Conservation (phyloP, 495 filamentous ascomycete genomes). For the Lindgomyces ingoldianus region DNA sequence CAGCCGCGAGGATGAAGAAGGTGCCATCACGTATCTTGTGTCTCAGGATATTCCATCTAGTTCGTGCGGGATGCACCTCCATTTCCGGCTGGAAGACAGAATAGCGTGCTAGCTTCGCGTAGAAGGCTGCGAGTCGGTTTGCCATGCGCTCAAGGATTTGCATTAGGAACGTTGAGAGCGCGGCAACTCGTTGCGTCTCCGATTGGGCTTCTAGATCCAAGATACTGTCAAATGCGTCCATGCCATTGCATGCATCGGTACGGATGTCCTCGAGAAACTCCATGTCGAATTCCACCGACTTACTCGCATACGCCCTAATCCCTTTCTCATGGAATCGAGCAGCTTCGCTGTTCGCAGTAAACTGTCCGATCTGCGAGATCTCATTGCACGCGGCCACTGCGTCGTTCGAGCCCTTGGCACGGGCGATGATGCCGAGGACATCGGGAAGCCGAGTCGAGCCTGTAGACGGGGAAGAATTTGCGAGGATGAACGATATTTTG, state of each 20-base stretch:
- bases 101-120: slow-evolving; percentile 48
- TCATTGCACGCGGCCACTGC: slow-evolving; percentile 50
- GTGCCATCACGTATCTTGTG: slow-evolving; percentile 49
- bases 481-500: slow-evolving; percentile 52
- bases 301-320: slow-evolving; percentile 51
- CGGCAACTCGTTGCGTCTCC: slow-evolving; percentile 33
- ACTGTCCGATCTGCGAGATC: slow-evolving; percentile 51
- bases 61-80: slow-evolving; percentile 51
- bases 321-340: slow-evolving; percentile 51
- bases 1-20: slow-evolving; percentile 50
- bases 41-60: slow-evolving; percentile 51
- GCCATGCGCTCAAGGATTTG: slow-evolving; percentile 54
- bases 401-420: slow-evolving; percentile 50
- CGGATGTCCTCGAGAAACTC: slow-evolving; percentile 53
- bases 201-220: slow-evolving; percentile 33
- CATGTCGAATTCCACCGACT: slow-evolving; percentile 51
- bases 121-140: slow-evolving; percentile 51
- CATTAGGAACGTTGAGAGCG: slow-evolving; percentile 50
- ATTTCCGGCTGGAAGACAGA: slow-evolving; percentile 51
- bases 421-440: slow-evolving; percentile 51
- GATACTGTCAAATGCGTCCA: slow-evolving; percentile 53
- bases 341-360: slow-evolving; percentile 46
- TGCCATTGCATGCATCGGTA: slow-evolving; percentile 52
- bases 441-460: slow-evolving; percentile 46
- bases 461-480: slow-evolving; percentile 40